Conservation (phyloP, 176 grass and related monocot species). For the Puccinellia tenuiflora region DNA sequence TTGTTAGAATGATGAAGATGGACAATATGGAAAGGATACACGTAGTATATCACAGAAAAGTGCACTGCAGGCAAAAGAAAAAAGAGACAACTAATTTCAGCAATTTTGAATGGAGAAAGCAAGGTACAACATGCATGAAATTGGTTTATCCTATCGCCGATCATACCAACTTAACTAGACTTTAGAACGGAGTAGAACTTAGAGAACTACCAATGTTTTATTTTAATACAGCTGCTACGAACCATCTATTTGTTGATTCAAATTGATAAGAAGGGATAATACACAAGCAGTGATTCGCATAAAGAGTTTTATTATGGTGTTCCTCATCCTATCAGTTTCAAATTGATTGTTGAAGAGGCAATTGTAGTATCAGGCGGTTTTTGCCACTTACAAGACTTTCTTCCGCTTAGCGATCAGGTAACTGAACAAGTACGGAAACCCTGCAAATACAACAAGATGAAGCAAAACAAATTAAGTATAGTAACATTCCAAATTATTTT, state of each 20-base stretch:
- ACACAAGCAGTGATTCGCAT: background rate
- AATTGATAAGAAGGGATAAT: background rate
- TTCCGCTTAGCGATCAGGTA: slow-evolving; percentile 17
- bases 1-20: too few relatives aligned
- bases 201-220: background rate
- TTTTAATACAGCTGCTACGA: background rate
- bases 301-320: background rate
- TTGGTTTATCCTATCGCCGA: background rate
- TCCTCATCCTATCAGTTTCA: background rate
- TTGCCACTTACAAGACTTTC: slow-evolving; percentile 4
- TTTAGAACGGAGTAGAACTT: too few relatives aligned
- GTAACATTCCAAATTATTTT: too few relatives aligned
- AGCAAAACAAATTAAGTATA: too few relatives aligned
- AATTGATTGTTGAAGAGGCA: background rate
- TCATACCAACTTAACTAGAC: too few relatives aligned
- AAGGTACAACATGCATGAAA: too few relatives aligned
- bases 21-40: too few relatives aligned
- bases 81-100: too few relatives aligned
- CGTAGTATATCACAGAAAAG: too few relatives aligned
- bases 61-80: too few relatives aligned
- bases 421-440: background rate
- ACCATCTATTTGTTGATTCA: background rate
- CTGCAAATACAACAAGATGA: background rate
- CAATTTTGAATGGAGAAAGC: too few relatives aligned
- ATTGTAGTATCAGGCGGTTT: background rate